These are phyloP conservation scores for Podospora pseudopauciseta DNA, from an alignment of 495 filamentous ascomycete genomes.

Conservation along the genomic window DNA sequence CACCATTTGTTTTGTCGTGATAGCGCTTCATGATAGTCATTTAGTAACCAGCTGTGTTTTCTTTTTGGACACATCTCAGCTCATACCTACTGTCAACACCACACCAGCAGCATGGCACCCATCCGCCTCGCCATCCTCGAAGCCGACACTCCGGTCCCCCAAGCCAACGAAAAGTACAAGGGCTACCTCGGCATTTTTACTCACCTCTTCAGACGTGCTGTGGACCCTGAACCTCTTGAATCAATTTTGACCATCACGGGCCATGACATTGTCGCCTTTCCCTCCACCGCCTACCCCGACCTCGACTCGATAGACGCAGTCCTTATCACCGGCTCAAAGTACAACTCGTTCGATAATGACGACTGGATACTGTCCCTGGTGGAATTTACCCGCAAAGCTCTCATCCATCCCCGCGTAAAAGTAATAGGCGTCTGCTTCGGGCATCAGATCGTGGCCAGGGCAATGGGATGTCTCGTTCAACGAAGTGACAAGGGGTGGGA, in stretches of 20 bases:
- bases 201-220: conserved; percentile 52
- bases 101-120: conserved; percentile 35
- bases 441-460: conserved; percentile 82
- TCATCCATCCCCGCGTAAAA: conserved; percentile 49
- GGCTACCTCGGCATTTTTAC: conserved; percentile 71
- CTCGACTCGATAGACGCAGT: conserved; percentile 75
- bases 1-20: neutral
- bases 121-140: conserved; percentile 82
- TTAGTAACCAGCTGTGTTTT: no score
- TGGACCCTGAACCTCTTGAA: conserved; percentile 31
- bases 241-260: conserved; percentile 55
- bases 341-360: conserved; percentile 55
- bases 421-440: conserved; percentile 86
- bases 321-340: conserved; percentile 69
- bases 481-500: conserved; percentile 75
- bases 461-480: conserved; percentile 65
- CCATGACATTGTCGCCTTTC: conserved; percentile 64
- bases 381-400: conserved; percentile 58
- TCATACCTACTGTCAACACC: neutral
- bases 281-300: conserved; percentile 56
- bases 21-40: neutral
- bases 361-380: conserved; percentile 77
- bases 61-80: no score
- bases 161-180: conserved; percentile 58
- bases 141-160: conserved; percentile 65